These are phyloP conservation scores for Solanum stenotomum DNA, from an alignment of 257 asterid genomes.

Conservation along the genomic window DNA sequence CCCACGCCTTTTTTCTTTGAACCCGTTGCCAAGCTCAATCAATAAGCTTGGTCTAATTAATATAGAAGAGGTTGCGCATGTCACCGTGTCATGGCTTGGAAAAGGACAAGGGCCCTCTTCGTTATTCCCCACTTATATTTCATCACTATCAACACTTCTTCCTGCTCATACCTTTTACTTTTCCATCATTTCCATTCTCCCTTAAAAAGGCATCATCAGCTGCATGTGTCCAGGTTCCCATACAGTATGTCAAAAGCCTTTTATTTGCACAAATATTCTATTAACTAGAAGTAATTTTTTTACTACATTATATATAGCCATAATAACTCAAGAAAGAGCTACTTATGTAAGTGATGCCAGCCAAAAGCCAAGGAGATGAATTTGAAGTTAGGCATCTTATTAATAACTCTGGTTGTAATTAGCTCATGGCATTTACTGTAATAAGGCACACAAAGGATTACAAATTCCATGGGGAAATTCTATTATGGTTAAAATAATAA, in stretches of 20 bases:
- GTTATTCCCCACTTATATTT: conserved; percentile 11
- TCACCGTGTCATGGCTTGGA: conserved; percentile 31
- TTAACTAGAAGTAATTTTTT: background rate
- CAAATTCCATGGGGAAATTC: background rate
- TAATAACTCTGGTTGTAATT: background rate
- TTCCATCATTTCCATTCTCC: conserved; percentile 53
- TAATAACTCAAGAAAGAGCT: background rate
- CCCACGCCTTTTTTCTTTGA: conserved; percentile 49
- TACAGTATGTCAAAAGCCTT: background rate
- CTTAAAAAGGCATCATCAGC: background rate
- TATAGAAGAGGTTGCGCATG: conserved; percentile 66
- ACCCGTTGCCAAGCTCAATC: conserved; percentile 33
- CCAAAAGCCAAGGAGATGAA: background rate
- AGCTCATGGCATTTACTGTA: background rate
- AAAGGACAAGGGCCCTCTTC: conserved; percentile 67
- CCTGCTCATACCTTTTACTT: conserved; percentile 80
- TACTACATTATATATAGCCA: background rate
- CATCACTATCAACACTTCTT: conserved; percentile 32
- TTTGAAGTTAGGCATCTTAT: background rate
- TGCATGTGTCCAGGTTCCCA: background rate
- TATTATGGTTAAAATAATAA: background rate
- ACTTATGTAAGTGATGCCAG: background rate
- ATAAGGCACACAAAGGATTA: background rate
- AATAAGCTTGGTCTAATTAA: conserved; percentile 14
- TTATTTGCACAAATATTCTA: background rate